Base-by-base conservation (phyloP, 176 grass and related monocot genomes). In the Luzula sylvatica region DNA sequence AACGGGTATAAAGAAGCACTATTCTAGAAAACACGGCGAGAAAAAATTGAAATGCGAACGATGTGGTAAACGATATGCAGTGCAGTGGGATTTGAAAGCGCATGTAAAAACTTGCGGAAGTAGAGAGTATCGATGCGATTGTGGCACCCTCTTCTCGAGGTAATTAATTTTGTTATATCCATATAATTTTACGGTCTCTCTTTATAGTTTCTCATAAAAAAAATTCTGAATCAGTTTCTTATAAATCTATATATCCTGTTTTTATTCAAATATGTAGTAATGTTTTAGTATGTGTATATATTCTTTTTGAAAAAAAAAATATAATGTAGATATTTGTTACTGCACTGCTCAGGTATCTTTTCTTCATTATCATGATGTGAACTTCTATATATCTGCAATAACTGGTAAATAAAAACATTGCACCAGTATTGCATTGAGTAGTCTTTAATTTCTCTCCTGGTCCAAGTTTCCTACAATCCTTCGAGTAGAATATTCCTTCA, bases 1-100 rank as follows among this genome's bases (percentile, higher is more conserved):
- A 20, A 64, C 60, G 29, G 60, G 60, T 16, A 64, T 64, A 26
- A 64, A 64, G 42, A 64, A 64, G 16, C 60, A 64, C 60, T 64
- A 46, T 27, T 64, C 43, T 26, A 15, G 60, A 35, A 64, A 64
- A 27, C 60, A 64, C 11, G 60, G 60, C 4, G 60, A 64, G 43
- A 64, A 64, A 24, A 64, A 64, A 24, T 49, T 22, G 22, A 64
- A 64, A 27, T 64, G 60, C 1, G 60, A 64, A 29, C 60, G 43
- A 2, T 64, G 60, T 24, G 60, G 60, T 3, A 64, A 64, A 27
- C 39, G 60, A 16, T 64, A 64, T 7, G 60, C 60, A 20, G 60
- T 64, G 44, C 60, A 64, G 15, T 42, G 41, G 1, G 60, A 64
- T 45, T 64, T 39, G 60, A 64, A 64, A 45, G 60, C 60, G 2